A percentile compares a stretch with the other conserved stretches of the same genome.
Conservation (phyloP, 2,329 filamentous ascomycete genomes). For the Pseudocercospora crystallina region DNA sequence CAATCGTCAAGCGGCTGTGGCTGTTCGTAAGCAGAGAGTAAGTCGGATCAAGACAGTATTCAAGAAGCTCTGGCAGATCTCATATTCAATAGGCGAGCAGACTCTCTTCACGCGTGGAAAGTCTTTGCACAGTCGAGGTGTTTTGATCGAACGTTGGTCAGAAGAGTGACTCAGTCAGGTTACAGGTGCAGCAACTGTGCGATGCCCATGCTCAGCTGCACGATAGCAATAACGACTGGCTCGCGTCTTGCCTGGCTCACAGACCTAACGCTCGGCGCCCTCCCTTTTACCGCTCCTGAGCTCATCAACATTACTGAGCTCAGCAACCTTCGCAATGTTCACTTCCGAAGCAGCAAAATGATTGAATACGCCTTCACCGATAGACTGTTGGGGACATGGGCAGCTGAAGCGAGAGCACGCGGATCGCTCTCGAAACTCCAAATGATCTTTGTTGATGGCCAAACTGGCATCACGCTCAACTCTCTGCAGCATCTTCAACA, state of each 20-base stretch:
- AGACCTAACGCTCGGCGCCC: conserved; percentile 15
- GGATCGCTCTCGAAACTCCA: conserved; percentile 21
- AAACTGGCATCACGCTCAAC: conserved; percentile 10
- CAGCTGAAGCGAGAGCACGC: conserved; percentile 13
- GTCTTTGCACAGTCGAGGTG: conserved; percentile 6
- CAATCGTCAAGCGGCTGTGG: conserved; percentile 19
- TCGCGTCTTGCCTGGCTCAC: conserved; percentile 21
- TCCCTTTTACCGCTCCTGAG: conserved; percentile 3
- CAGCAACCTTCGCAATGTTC: conserved; percentile 17
- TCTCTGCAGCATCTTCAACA: conserved; percentile 18
- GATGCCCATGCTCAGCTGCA: too few species aligned
- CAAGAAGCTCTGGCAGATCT: not conserved
- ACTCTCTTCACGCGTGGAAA: conserved; percentile 3
- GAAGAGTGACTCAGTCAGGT: not conserved
- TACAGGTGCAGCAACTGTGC: too few species aligned
- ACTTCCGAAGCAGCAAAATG: conserved; percentile 3
- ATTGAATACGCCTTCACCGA: conserved; percentile 13
- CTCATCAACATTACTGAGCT: conserved; percentile 16
- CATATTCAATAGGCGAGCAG: not conserved
- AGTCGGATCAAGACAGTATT: not conserved
- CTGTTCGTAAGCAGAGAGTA: conserved; percentile 10
- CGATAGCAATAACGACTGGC: not conserved
- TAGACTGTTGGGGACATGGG: conserved; percentile 25
- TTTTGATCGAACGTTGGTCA: not conserved
- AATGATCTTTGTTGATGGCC: conserved; percentile 18